These are phyloP conservation scores for Neoboletus magnificus DNA, from an alignment of 768 basidiomycete genomes.

Conservation along the genomic window DNA sequence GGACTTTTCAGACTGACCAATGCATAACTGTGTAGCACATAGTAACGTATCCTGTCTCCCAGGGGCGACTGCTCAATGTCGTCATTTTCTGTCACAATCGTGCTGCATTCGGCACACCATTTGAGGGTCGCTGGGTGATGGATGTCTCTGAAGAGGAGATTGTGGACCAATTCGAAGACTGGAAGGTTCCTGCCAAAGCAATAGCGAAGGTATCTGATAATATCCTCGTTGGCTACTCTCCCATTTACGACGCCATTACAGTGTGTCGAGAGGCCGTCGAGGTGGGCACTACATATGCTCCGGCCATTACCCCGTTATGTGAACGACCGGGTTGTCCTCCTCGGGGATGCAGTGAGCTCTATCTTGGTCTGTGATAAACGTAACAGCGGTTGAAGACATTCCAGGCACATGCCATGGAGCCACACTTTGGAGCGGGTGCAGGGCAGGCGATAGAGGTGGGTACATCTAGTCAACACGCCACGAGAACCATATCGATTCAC, in stretches of 20 bases:
- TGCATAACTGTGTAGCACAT: conserved; percentile 31
- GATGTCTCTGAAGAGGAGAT: conserved; percentile 34
- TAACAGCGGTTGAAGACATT: background rate
- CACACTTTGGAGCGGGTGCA: conserved; percentile 47
- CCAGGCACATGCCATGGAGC: conserved; percentile 48
- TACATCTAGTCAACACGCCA: background rate
- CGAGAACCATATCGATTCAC: background rate
- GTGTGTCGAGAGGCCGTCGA: conserved; percentile 36
- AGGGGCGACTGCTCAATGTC: conserved; percentile 36
- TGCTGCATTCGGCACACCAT: conserved; percentile 29
- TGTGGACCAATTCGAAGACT: conserved; percentile 27
- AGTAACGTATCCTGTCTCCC: conserved; percentile 39
- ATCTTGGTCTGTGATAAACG: background rate
- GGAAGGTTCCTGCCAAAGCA: conserved; percentile 9
- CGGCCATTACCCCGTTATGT: conserved; percentile 39
- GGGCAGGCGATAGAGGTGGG: conserved; percentile 50
- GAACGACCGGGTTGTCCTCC: conserved; percentile 38
- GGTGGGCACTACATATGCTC: conserved; percentile 45
- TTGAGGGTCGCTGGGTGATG: conserved; percentile 29
- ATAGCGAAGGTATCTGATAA: conserved; percentile 10
- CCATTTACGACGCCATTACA: conserved; percentile 12
- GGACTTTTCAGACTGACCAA: background rate
- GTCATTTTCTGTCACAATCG: conserved; percentile 30
- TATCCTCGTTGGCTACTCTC: too few relatives aligned
- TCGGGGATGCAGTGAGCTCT: conserved; percentile 47